These are phyloP conservation scores for Melastoma candidum DNA, from an alignment of 441 rosid species.

Conservation along the genomic window DNA sequence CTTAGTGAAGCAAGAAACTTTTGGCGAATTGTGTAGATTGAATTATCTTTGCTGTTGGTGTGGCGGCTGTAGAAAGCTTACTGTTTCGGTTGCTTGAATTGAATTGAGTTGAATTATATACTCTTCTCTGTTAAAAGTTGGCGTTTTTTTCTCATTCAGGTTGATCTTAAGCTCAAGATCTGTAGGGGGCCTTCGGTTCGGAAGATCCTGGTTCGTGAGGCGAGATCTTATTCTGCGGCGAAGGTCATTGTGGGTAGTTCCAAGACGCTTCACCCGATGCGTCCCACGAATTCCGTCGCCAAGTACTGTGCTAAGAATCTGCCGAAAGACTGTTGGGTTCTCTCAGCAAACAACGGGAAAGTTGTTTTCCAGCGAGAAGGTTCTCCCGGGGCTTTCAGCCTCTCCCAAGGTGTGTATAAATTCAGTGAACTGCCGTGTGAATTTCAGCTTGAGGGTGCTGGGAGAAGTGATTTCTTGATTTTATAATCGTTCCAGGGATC, in stretches of 20 bases:
- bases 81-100: too few relatives aligned
- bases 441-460: background rate
- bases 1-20: too few relatives aligned
- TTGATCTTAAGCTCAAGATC: conserved; percentile 71
- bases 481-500: conserved; percentile 29
- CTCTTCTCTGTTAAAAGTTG: conserved; percentile 4
- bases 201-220: conserved; percentile 50
- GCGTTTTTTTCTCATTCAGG: conserved; percentile 29
- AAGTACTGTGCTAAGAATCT: conserved; percentile 59
- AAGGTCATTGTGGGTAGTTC: conserved; percentile 49
- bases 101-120: too few relatives aligned
- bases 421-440: background rate
- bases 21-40: too few relatives aligned
- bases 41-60: too few relatives aligned
- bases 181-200: conserved; percentile 50
- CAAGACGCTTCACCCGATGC: conserved; percentile 29
- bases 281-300: conserved; percentile 47
- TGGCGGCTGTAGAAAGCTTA: too few relatives aligned
- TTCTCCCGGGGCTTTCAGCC: conserved; percentile 21
- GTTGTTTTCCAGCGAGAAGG: conserved; percentile 48
- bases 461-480: background rate
- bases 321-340: conserved; percentile 39
- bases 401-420: conserved; percentile 27
- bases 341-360: conserved; percentile 61
- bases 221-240: conserved; percentile 38